A percentile compares a stretch with the other conserved stretches of the same genome.
Evolutionary conservation across 2,329 filamentous ascomycete genomes (phyloP).

Genomic region (Aspergillus fijiensis): DNA sequence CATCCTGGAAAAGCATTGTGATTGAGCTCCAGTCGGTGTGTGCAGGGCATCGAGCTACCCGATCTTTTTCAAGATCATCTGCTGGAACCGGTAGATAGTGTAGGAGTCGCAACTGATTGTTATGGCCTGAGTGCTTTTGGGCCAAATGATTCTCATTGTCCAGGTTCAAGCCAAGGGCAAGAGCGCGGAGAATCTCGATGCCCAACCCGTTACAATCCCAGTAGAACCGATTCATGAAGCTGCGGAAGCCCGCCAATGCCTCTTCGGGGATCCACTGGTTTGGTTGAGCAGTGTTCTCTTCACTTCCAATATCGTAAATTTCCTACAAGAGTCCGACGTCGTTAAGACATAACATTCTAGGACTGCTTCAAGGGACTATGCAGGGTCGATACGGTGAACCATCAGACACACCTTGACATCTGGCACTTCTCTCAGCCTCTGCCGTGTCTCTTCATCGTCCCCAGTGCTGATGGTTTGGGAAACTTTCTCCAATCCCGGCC

Average conservation of each 20-base stretch:
- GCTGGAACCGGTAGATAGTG: constrained; percentile 57
- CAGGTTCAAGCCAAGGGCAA: constrained; percentile 51
- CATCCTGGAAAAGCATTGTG: constrained; percentile 57
- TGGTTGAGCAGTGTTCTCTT: constrained; percentile 45
- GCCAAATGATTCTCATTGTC: constrained; percentile 48
- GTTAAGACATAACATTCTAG: neutral
- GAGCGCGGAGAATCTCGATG: constrained; percentile 47
- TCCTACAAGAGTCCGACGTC: constrained; percentile 37
- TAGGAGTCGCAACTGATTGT: constrained; percentile 61
- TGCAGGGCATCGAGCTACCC: constrained; percentile 51
- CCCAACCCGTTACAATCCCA: constrained; percentile 48
- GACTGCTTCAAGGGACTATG: neutral
- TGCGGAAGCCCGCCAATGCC: constrained; percentile 48
- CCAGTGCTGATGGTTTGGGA: constrained; percentile 46
- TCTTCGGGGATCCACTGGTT: constrained; percentile 53
- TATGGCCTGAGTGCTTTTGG: constrained; percentile 53
- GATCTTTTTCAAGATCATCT: constrained; percentile 43
- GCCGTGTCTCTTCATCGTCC: constrained; percentile 43
- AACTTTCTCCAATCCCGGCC: constrained; percentile 56
- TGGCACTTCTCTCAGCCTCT: constrained; percentile 46
- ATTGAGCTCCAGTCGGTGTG: constrained; percentile 57
- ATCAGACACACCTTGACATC: constrained; percentile 51
- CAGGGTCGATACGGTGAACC: neutral
- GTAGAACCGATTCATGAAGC: constrained; percentile 52
- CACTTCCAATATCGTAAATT: constrained; percentile 54